These are phyloP conservation scores for Schoenoplectus triqueter DNA, from an alignment of 202 grass and related monocot genomes.

Conservation along the genomic window DNA sequence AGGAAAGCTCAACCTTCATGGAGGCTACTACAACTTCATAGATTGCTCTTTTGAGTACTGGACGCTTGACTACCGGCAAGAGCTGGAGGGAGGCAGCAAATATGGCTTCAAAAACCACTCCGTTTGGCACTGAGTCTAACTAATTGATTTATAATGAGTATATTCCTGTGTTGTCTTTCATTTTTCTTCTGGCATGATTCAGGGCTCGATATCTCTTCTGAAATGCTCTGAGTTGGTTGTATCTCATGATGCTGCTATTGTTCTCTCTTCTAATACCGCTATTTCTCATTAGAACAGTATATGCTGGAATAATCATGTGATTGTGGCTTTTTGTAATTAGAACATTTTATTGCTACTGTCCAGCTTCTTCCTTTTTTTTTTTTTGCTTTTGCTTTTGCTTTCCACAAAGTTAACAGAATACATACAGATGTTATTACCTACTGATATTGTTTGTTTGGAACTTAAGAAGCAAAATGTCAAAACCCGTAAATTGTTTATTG, in stretches of 20 bases:
- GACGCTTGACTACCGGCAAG: conserved; percentile 77
- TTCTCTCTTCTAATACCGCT: too few species aligned
- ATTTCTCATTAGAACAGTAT: too few species aligned
- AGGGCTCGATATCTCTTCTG: not conserved
- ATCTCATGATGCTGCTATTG: not conserved
- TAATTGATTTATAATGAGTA: not conserved
- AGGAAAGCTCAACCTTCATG: conserved; percentile 75
- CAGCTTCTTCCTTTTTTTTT: too few species aligned
- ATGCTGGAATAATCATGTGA: too few species aligned
- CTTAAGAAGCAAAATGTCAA: not conserved
- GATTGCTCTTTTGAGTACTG: conserved; percentile 94
- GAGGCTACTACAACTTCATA: conserved; percentile 84
- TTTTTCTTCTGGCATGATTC: not conserved
- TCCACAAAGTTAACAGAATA: not conserved
- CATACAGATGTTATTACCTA: not conserved
- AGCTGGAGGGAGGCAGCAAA: conserved; percentile 85
- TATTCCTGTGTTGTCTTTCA: not conserved
- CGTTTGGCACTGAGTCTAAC: conserved; percentile 61
- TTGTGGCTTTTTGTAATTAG: not conserved
- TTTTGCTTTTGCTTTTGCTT: not conserved
- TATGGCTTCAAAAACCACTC: conserved; percentile 86
- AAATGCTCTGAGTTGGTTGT: conserved; percentile 7
- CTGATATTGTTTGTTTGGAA: not conserved
- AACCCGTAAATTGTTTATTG: too few species aligned
- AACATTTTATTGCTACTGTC: not conserved